Conservation (phyloP, 257 asterid species). For the Buddleja alternifolia region DNA sequence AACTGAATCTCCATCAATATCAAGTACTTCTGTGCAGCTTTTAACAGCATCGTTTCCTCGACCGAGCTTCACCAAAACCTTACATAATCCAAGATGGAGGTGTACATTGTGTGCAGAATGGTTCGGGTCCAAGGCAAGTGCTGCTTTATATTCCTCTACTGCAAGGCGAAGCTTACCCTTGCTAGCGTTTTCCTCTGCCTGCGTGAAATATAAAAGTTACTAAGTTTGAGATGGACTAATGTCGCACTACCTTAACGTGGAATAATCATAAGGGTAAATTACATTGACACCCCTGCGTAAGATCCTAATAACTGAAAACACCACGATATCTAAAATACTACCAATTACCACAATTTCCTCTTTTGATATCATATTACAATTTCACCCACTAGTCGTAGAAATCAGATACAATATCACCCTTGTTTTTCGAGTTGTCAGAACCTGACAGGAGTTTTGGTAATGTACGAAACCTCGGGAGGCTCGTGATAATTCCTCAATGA, state of each 20-base stretch:
- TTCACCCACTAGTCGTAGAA: no score
- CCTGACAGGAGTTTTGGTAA: no score
- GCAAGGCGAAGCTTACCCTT: conserved; percentile 90
- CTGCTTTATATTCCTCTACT: conserved; percentile 80
- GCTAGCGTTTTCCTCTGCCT: conserved; percentile 94
- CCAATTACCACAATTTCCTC: no score
- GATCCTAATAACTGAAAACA: no score
- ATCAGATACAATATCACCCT: no score
- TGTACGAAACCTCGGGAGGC: no score
- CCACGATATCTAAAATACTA: no score
- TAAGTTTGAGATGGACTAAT: conserved; percentile 6
- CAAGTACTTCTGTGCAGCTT: conserved; percentile 82
- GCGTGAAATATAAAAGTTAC: conserved; percentile 31
- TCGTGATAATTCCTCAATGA: no score
- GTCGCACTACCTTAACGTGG: background rate
- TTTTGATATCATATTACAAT: no score
- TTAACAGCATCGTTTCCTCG: conserved; percentile 85
- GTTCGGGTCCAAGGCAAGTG: conserved; percentile 81
- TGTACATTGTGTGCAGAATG: conserved; percentile 77
- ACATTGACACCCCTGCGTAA: no score
- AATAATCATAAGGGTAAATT: no score
- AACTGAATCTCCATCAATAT: conserved; percentile 70
- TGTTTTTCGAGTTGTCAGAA: no score
- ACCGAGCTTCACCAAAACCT: conserved; percentile 86
- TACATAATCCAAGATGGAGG: conserved; percentile 88